phyloP scores from a whole-genome alignment of 306 rosid genomes.

The Myrica gale region DNA sequence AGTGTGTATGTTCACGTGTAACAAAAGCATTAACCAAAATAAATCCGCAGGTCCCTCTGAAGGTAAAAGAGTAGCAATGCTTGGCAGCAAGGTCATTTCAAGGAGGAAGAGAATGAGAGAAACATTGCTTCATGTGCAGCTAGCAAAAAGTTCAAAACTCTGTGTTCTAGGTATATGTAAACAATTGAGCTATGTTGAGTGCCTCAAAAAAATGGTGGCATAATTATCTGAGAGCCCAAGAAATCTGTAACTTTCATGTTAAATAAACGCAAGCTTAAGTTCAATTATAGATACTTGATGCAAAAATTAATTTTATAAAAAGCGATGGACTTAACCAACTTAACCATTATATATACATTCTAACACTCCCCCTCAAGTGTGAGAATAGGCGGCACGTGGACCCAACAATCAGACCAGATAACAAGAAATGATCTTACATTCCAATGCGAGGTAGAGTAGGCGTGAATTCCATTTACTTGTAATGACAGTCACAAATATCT shows the following conservation, averaged over 20 bases:
- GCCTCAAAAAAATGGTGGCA: not conserved
- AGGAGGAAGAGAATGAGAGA: not conserved
- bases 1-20: not conserved
- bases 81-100: not conserved
- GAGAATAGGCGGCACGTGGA: no score
- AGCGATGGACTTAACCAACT: no score
- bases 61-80: not conserved
- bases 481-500: not conserved
- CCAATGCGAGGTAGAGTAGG: not conserved
- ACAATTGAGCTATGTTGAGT: not conserved
- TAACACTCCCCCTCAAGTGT: no score
- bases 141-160: not conserved
- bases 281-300: not conserved
- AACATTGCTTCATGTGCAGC: not conserved
- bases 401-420: no score
- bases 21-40: not conserved
- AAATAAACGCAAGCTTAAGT: not conserved
- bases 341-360: no score
- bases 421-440: no score
- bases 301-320: no score
- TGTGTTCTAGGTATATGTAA: not conserved
- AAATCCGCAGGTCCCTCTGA: not conserved
- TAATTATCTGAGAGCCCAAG: not conserved
- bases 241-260: not conserved
- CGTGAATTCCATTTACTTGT: not conserved